Conservation (phyloP, 73 alveolate species). For the Breviolum minutum region DNA sequence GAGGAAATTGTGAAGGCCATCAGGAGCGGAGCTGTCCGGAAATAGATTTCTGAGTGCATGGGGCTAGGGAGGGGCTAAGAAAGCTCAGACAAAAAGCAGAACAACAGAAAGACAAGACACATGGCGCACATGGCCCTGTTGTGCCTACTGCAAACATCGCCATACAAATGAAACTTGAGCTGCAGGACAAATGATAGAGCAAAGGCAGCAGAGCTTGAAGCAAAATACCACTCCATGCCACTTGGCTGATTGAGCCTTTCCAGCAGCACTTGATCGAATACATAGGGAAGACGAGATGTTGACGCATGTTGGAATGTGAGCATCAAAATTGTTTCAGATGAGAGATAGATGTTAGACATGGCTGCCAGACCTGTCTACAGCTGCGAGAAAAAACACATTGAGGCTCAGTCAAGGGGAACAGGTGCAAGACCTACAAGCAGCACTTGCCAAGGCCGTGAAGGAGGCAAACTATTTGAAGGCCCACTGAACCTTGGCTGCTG, state of each 20-base stretch:
- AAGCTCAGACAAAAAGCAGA: too few relatives aligned
- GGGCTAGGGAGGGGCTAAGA: too few relatives aligned
- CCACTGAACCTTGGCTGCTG: slow-evolving; percentile 22
- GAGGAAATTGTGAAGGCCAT: slow-evolving; percentile 12
- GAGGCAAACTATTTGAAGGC: slow-evolving; percentile 56
- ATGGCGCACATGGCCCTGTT: too few relatives aligned
- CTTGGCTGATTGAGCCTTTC: not conserved
- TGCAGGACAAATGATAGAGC: slow-evolving; percentile 33
- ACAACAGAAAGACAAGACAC: too few relatives aligned
- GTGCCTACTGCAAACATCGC: too few relatives aligned
- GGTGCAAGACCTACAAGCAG: slow-evolving; percentile 53
- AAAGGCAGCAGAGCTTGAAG: slow-evolving; percentile 31
- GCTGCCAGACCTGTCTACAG: too few relatives aligned
- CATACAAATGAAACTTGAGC: not conserved
- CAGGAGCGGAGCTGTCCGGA: not conserved
- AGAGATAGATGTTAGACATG: too few relatives aligned
- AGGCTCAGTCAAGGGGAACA: slow-evolving; percentile 55
- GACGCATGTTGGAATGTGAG: too few relatives aligned
- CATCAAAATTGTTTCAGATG: too few relatives aligned
- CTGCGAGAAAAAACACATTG: too few relatives aligned
- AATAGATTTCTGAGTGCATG: too few relatives aligned
- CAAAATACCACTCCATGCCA: slow-evolving; percentile 46
- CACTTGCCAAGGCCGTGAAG: slow-evolving; percentile 37
- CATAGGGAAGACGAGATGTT: too few relatives aligned
- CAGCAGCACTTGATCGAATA: not conserved